These are phyloP conservation scores for Persicaria tinctoria DNA, from an alignment of 148 eudicot species.

Conservation along the genomic window DNA sequence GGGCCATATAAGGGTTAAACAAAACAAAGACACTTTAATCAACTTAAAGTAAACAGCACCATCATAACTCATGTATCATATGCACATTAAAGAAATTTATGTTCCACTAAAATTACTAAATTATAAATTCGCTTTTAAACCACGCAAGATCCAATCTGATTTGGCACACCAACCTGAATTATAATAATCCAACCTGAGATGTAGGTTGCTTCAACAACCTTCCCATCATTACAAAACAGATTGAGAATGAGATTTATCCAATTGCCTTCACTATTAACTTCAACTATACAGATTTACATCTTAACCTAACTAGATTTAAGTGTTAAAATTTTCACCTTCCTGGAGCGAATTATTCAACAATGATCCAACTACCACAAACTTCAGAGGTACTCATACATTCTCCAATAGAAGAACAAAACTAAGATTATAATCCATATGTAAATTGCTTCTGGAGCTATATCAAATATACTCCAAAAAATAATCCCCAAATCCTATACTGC, in stretches of 20 bases:
- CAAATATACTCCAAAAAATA: too few species aligned
- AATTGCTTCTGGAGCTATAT: too few species aligned
- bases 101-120: not conserved
- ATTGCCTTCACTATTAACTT: not conserved
- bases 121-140: not conserved
- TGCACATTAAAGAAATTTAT: not conserved
- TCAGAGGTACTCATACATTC: not conserved
- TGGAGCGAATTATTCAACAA: not conserved
- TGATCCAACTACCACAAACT: not conserved
- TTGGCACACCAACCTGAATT: not conserved
- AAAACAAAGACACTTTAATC: not conserved
- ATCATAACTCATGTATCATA: not conserved
- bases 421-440: not conserved
- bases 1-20: not conserved
- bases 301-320: not conserved
- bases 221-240: constrained; percentile 1
- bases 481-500: too few species aligned
- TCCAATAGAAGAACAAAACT: not conserved
- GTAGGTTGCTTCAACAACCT: not conserved
- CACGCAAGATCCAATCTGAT: not conserved
- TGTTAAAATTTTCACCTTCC: not conserved
- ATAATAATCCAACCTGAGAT: not conserved
- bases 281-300: not conserved
- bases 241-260: not conserved
- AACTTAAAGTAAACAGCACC: not conserved